Evolutionary conservation across 306 rosid species (phyloP).

Genomic region (Vigna radiata): DNA sequence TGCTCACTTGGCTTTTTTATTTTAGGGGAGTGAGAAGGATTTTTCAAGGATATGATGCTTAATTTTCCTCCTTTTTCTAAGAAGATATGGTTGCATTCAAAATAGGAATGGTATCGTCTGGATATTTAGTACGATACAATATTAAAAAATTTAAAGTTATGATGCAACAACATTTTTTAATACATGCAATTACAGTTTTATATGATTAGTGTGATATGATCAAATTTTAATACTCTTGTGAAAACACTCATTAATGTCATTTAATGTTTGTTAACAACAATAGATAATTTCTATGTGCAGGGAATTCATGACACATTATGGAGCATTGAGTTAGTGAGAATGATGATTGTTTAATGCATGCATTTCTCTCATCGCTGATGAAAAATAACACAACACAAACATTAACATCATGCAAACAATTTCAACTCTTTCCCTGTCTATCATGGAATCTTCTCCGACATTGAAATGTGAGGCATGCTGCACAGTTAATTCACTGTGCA

Average conservation of each 20-base stretch:
- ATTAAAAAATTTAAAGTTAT: no score
- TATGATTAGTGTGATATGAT: no score
- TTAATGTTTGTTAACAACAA: no score
- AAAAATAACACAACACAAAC: constrained; percentile 25
- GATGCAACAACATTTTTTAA: no score
- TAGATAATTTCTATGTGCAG: no score
- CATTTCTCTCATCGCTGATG: constrained; percentile 9
- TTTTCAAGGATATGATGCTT: constrained; percentile 18
- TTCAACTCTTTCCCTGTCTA: background rate
- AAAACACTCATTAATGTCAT: no score
- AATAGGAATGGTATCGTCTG: background rate
- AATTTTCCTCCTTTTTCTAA: background rate
- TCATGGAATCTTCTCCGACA: constrained; percentile 19
- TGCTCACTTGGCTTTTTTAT: background rate
- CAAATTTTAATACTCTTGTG: no score
- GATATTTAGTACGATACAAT: background rate
- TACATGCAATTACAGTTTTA: no score
- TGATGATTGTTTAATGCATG: constrained; percentile 24
- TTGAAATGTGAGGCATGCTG: constrained; percentile 14
- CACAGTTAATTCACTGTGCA: constrained; percentile 30
- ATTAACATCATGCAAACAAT: constrained; percentile 10
- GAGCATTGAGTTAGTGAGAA: constrained; percentile 1
- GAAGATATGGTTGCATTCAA: background rate
- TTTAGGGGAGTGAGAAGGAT: background rate
- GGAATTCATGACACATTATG: background rate